phyloP scores from a whole-genome alignment of 306 rosid species.

The Lathyrus tuberosus region DNA sequence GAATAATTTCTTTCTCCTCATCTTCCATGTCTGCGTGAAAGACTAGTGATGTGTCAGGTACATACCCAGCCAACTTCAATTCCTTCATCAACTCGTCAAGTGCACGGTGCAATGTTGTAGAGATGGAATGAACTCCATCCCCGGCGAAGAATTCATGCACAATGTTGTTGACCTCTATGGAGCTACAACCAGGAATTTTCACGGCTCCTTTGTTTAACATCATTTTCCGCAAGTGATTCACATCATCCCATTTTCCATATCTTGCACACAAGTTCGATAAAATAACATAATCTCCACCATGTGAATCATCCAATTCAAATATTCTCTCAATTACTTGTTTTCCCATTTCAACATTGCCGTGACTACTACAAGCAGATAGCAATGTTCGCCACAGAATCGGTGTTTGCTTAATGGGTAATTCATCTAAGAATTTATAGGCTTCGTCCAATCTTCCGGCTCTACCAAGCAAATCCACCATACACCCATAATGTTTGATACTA shows the following conservation, averaged over 20 bases:
- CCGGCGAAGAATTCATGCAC: constrained; percentile 89
- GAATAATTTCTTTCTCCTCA: constrained; percentile 64
- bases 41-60: constrained; percentile 73
- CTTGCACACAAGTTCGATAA: constrained; percentile 77
- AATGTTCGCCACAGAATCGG: constrained; percentile 82
- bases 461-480: constrained; percentile 87
- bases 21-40: constrained; percentile 68
- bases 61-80: constrained; percentile 73
- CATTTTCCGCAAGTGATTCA: constrained; percentile 63
- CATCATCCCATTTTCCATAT: constrained; percentile 82
- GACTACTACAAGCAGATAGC: constrained; percentile 72
- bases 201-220: constrained; percentile 70
- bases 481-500: constrained; percentile 77
- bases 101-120: constrained; percentile 56
- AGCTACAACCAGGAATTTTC: constrained; percentile 86
- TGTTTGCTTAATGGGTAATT: constrained; percentile 62
- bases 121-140: constrained; percentile 59
- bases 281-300: constrained; percentile 88
- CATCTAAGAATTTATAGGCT: constrained; percentile 72
- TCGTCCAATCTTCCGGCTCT: constrained; percentile 72
- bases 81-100: constrained; percentile 73
- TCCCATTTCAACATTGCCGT: constrained; percentile 74
- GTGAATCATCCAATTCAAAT: constrained; percentile 72
- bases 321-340: constrained; percentile 59
- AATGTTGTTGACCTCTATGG: constrained; percentile 79